Base-by-base conservation (phyloP, 2,329 filamentous ascomycete genomes). In the Graphilbum sp. region DNA sequence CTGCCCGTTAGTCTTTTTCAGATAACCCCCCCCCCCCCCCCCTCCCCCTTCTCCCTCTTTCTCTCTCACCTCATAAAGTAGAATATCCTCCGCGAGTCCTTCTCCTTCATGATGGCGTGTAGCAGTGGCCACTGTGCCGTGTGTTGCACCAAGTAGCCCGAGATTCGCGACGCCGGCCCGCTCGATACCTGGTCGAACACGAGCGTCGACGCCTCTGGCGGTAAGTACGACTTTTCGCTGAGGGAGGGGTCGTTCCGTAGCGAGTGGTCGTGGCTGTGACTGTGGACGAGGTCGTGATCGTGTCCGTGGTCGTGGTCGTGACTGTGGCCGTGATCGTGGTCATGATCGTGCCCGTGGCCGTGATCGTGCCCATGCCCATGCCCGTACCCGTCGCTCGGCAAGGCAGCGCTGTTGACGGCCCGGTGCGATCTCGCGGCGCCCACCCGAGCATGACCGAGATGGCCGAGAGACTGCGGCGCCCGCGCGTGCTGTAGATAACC, bases 61-160 rank as follows among this genome's bases (percentile, higher is more conserved):
- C 10, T 6, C 27, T 6, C 9, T 30, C 6, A 92, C 82, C 69
- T 72, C 75, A 94, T 94, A 50, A 96, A 98, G 58, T 98, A 98
- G 48, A 94, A 92, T 45, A 98, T 96, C 33, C 88, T 75, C 41
- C 90, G 72, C 15, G 88, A 96, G 55, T 98, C 88, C 50, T 85
- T 86, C 52, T 96, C 88, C 13, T 78, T 74, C 49, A 98, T 61
- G 41, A 98, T 85, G 38, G 84, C 79, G 52, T 95, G 77, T 16
- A 95, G 51, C 25, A 96, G 66, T 0, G 88, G 87, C 54, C 79
- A 84, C 20, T 66, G 65, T 35, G 79, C 69, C 11, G 77, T 79
- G 39, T 72, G 67, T 1, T 68, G 67, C n/a, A 96, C 64, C 4
- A 96, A 55, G 39, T 79, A 69, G 13, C 67, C 71, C 0, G 88